Evolutionary conservation across 768 basidiomycete species (phyloP).

Genomic region (Suillus cothurnatus): DNA sequence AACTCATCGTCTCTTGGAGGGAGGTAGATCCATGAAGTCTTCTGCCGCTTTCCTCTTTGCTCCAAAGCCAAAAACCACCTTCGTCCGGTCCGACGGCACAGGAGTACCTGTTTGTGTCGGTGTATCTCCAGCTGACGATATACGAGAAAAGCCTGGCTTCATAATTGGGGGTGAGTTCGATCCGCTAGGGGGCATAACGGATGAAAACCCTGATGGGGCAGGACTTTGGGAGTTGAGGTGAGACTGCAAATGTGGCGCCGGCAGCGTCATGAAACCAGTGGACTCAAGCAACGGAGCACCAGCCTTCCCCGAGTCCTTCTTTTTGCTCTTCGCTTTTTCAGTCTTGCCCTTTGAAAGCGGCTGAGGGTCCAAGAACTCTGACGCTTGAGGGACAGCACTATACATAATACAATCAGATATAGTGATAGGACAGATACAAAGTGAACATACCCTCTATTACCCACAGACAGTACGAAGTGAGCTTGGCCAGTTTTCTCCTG

Average conservation of each 20-base stretch:
- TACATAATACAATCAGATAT: constrained; percentile 13
- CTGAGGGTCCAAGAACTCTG: constrained; percentile 79
- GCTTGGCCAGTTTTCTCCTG: constrained; percentile 96
- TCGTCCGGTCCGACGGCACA: constrained; percentile 65
- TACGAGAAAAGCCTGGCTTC: constrained; percentile 76
- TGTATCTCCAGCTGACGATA: constrained; percentile 57
- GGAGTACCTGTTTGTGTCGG: constrained; percentile 56
- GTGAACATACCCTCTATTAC: constrained; percentile 79
- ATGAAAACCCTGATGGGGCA: constrained; percentile 41
- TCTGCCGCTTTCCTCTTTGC: constrained; percentile 79
- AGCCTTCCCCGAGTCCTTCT: constrained; percentile 62
- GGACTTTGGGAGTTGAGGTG: constrained; percentile 47
- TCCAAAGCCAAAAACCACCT: constrained; percentile 77
- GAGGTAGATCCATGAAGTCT: constrained; percentile 66
- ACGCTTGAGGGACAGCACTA: constrained; percentile 86
- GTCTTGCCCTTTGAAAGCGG: constrained; percentile 83
- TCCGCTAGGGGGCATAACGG: constrained; percentile 28
- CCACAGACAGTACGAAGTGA: constrained; percentile 93
- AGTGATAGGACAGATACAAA: not conserved
- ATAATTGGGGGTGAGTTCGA: constrained; percentile 59
- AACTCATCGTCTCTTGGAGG: constrained; percentile 53
- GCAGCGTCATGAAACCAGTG: constrained; percentile 73
- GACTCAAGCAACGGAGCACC: constrained; percentile 48
- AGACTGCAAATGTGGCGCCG: constrained; percentile 50
- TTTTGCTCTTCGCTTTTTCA: constrained; percentile 80